Base-by-base conservation (phyloP, 2,329 filamentous ascomycete genomes). In the Botrytis byssoidea region DNA sequence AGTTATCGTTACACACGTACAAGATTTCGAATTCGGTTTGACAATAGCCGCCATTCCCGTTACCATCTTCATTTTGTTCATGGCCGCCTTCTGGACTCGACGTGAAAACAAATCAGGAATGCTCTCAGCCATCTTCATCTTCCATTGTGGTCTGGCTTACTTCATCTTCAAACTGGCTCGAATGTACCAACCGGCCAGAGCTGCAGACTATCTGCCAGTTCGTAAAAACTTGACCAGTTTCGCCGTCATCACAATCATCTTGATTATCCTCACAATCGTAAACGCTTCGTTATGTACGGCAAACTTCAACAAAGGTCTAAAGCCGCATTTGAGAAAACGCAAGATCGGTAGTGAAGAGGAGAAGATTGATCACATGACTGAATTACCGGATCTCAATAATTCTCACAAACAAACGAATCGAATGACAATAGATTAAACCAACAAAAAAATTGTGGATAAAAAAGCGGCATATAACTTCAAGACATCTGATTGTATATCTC, bases 111-210 rank as follows among this genome's bases (percentile, higher is more conserved):
- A 90, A 78, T 74, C 86, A 18, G 95, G 95, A 81, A 97, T 97
- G 90, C 84, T 91, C 71, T 80, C 85, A 77, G 90, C 94, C 80
- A 95, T 98, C 79, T 85, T 95, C 70, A 88, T 98, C 73, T 98
- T 97, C 84, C 91, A 97, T 77, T 94, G 92, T 76, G 95, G 91
- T 57, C 88, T 98, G 77, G 93, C 91, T 73, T 99, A 98, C 85
- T 99, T 99, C 86, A 88, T 97, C 81, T 99, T 98, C 89, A 99
- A 99, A 87, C 90, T 99, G 72, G 92, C 96, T 74, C 93, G 96
- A 81, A 99, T 99, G 90, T 99, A 97, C 83, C 90, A 92, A 78
- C 85, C 88, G 18, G 82, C 82, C 61, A 88, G 89, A 78, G 82
- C 81, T 70, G 72, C 81, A 1, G 86, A 89, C 77, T 99, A 98